These are phyloP conservation scores for Lactifluus echinatus DNA, from an alignment of 768 basidiomycete species.

Conservation along the genomic window DNA sequence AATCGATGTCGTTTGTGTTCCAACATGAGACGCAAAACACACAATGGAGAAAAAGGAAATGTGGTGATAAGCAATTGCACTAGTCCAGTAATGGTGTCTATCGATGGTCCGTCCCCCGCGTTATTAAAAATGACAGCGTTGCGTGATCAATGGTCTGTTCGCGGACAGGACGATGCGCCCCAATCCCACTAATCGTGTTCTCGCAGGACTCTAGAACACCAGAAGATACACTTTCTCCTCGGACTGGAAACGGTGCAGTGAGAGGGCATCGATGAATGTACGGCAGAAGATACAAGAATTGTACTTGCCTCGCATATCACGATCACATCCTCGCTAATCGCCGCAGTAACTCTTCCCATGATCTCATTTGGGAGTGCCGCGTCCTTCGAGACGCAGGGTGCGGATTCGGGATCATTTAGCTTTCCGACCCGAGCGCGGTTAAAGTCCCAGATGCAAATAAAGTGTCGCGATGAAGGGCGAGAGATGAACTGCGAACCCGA, in stretches of 20 bases:
- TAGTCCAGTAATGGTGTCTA: neutral
- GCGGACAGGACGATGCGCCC: neutral
- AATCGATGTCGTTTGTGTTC: too few relatives aligned
- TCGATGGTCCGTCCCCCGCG: neutral
- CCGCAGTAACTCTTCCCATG: neutral
- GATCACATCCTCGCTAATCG: slow-evolving; percentile 10
- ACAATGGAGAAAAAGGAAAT: too few relatives aligned
- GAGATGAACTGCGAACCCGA: neutral
- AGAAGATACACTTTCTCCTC: slow-evolving; percentile 1
- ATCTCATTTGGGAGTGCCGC: neutral
- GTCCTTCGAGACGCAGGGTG: neutral
- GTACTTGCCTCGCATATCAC: slow-evolving; percentile 7
- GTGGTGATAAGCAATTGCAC: too few relatives aligned
- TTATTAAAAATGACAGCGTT: neutral
- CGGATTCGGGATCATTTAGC: neutral
- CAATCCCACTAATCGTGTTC: neutral
- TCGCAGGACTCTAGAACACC: neutral
- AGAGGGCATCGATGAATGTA: neutral
- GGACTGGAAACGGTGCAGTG: neutral
- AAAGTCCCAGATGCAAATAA: neutral
- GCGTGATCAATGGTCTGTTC: neutral
- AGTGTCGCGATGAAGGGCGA: neutral
- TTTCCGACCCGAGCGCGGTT: neutral
- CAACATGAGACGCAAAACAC: too few relatives aligned
- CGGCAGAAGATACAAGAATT: neutral